These are phyloP conservation scores for Suhomyces emberorum DNA, from an alignment of 805 yeast genomes.

Conservation along the genomic window DNA sequence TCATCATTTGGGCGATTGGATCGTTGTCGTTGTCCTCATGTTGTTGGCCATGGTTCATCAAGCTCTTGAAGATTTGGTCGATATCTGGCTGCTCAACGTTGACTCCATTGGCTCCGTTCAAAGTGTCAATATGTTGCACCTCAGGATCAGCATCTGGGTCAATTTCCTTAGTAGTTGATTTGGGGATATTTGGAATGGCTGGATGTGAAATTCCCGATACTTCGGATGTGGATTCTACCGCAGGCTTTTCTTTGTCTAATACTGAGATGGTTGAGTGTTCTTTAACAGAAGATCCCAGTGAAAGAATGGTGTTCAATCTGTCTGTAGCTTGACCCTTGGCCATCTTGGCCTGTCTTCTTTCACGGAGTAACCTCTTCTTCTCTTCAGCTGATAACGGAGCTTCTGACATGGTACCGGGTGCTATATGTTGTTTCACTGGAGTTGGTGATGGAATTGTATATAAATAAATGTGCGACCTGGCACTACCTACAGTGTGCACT, in stretches of 20 bases:
- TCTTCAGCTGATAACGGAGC: slow-evolving; percentile 47
- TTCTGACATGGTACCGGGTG: slow-evolving; percentile 34
- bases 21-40: slow-evolving; percentile 12
- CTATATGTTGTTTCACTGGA: too few species aligned
- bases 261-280: slow-evolving; percentile 30
- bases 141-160: slow-evolving; percentile 36
- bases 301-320: slow-evolving; percentile 46
- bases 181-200: not conserved
- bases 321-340: slow-evolving; percentile 51
- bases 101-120: slow-evolving; percentile 14
- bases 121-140: slow-evolving; percentile 30
- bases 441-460: too few species aligned
- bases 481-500: too few species aligned
- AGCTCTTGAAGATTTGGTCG: slow-evolving; percentile 31
- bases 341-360: slow-evolving; percentile 64
- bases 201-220: too few species aligned
- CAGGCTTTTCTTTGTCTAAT: slow-evolving; percentile 22
- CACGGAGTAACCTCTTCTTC: slow-evolving; percentile 54
- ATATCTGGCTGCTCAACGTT: slow-evolving; percentile 19
- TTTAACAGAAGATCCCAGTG: slow-evolving; percentile 39
- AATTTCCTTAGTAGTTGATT: not conserved
- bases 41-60: slow-evolving; percentile 20
- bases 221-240: slow-evolving; percentile 1
- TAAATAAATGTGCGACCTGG: too few species aligned
- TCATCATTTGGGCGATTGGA: slow-evolving; percentile 35